Percentiles rank a stretch among this genome's conserved stretches.
These are phyloP conservation scores for Colletotrichum spaethianum DNA, from an alignment of 2,329 filamentous ascomycete genomes.

Conservation along the genomic window DNA sequence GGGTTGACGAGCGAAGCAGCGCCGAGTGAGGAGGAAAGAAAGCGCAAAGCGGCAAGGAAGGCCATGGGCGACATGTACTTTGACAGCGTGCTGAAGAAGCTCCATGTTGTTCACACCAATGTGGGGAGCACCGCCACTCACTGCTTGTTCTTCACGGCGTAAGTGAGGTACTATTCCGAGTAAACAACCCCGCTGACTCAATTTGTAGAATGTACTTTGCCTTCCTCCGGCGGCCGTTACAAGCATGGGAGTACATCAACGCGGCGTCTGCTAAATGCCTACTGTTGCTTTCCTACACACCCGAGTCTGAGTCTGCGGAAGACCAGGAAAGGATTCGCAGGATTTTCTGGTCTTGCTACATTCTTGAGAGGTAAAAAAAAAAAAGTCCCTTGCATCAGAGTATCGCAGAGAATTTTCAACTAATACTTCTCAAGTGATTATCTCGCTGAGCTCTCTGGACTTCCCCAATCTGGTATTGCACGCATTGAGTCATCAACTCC, in stretches of 20 bases:
- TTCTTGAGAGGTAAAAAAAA: constrained; percentile 62
- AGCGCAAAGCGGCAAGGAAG: constrained; percentile 49
- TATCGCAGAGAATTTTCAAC: neutral
- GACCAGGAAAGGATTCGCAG: constrained; percentile 63
- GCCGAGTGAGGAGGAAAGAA: constrained; percentile 47
- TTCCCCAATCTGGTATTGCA: constrained; percentile 65
- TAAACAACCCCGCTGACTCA: neutral
- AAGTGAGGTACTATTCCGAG: constrained; percentile 40
- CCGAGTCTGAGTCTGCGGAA: constrained; percentile 51
- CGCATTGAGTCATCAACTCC: constrained; percentile 66
- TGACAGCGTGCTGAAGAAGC: constrained; percentile 60
- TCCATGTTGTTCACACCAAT: constrained; percentile 62
- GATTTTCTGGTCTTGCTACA: constrained; percentile 70
- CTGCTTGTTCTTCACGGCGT: constrained; percentile 66
- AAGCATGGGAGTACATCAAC: constrained; percentile 67
- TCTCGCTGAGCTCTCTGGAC: constrained; percentile 65
- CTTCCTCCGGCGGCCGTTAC: constrained; percentile 63
- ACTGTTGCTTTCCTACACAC: constrained; percentile 61
- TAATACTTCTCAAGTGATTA: constrained; percentile 57
- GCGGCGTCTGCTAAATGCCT: constrained; percentile 65
- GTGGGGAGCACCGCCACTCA: constrained; percentile 63
- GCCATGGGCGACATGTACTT: constrained; percentile 61
- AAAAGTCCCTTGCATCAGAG: neutral
- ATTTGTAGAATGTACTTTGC: constrained; percentile 62
- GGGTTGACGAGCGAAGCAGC: constrained; percentile 44